A percentile compares a stretch with the other conserved stretches of the same genome.
These are phyloP conservation scores for Candida silvatica DNA, from an alignment of 805 yeast species.

Conservation along the genomic window DNA sequence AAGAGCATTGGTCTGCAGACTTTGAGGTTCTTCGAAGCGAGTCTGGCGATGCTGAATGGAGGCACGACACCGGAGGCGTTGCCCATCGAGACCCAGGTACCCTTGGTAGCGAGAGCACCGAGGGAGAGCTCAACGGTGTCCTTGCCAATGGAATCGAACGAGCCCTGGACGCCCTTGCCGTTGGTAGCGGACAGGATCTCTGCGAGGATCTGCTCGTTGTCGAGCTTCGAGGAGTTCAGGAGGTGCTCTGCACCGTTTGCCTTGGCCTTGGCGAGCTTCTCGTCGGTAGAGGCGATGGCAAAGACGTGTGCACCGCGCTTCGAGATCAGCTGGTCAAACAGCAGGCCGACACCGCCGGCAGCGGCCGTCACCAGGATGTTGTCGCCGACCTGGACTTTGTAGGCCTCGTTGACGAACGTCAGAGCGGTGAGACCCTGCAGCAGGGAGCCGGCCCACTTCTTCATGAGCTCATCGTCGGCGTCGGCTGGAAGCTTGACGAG, in stretches of 20 bases:
- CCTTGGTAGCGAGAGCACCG: conserved; percentile 55
- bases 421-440: conserved; percentile 77
- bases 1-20: conserved; percentile 55
- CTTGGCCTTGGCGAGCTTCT: conserved; percentile 59
- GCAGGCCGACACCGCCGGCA: conserved; percentile 88
- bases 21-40: conserved; percentile 56
- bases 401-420: conserved; percentile 59
- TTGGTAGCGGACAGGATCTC: conserved; percentile 51
- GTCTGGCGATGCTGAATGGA: conserved; percentile 43
- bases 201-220: conserved; percentile 45
- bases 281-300: conserved; percentile 76
- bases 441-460: conserved; percentile 50
- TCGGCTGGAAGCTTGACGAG: conserved; percentile 42
- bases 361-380: conserved; percentile 80
- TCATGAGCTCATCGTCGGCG: conserved; percentile 38
- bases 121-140: conserved; percentile 63
- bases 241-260: conserved; percentile 69
- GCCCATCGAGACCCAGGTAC: conserved; percentile 72
- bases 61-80: conserved; percentile 81
- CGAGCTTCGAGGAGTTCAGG: conserved; percentile 35
- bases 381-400: conserved; percentile 62
- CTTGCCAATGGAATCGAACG: conserved; percentile 73
- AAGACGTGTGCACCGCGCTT: conserved; percentile 70
- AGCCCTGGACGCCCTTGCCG: conserved; percentile 60
- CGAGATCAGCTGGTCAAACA: conserved; percentile 57